Evolutionary conservation across 2,329 filamentous ascomycete species (phyloP), one percentile per base, ranked within the genome.

Genomic region (Apiospora malaysiana): DNA sequence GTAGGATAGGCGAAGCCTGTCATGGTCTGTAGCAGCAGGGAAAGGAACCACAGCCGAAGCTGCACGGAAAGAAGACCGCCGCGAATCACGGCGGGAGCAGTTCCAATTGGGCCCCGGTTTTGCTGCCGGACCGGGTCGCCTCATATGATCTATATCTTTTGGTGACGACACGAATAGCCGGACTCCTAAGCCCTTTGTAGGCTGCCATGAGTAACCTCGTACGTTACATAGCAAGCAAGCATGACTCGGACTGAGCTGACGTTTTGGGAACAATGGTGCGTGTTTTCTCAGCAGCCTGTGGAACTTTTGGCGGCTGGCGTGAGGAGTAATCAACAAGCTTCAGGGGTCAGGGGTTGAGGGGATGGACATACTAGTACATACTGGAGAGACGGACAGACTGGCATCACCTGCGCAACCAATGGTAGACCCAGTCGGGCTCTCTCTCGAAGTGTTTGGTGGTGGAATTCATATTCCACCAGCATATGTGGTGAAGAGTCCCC

Each of bases 41-140:
- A 63, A 63, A 32, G 56, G 32, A 63, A 16, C n/a, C 56, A 40
- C 56, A 40, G 27, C 56, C 56, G 56, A 63, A 37, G 25, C 27
- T 40, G 32, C 32, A 4, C 56, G 56, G 56, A 63, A 63, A 18
- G 8, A 40, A 63, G 56, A 40, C 56, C 56, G 56, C 56, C 56
- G 40, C 56, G 56, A 63, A 63, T 63, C 56, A 63, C 32, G n/a
- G 32, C 27, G 56, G 27, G 56, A 63, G 56, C 56, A 21, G 56
- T 63, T 37, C 27, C 56, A 63, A 40, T 40, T 63, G 56, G 56
- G 56, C 51, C 51, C 51, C 51, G 51, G 51, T 59, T 59, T 59
- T 59, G 51, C 27, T 37, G 51, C 27, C 27, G 3, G 25, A 21
- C 51, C 25, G 51, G 51, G 37, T n/a, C 51, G 37, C 27, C 51